Evolutionary conservation across 805 yeast genomes (phyloP).

Genomic region (Tanozyma kutaoensis): DNA sequence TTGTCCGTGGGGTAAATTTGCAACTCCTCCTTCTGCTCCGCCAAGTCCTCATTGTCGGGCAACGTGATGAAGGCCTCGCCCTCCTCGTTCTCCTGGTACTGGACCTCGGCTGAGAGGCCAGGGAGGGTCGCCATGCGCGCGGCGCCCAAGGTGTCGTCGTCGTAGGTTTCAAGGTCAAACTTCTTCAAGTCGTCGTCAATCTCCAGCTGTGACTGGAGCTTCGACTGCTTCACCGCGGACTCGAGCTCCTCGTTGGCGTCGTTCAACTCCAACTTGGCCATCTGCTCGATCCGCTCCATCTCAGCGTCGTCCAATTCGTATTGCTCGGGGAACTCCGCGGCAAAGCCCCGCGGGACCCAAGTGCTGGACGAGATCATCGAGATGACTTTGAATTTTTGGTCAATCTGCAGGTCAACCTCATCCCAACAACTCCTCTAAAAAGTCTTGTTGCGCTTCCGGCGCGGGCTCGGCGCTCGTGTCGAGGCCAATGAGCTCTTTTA

Average conservation of each 20-base stretch:
- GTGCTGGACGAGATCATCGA: slow-evolving; percentile 79
- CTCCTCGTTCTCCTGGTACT: slow-evolving; percentile 27
- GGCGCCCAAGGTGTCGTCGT: slow-evolving; percentile 43
- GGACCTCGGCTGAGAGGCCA: slow-evolving; percentile 51
- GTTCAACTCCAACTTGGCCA: slow-evolving; percentile 71
- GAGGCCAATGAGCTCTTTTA: background rate
- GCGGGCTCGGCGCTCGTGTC: background rate
- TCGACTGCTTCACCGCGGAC: slow-evolving; percentile 23
- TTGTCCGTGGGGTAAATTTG: slow-evolving; percentile 87
- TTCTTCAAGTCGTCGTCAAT: slow-evolving; percentile 79
- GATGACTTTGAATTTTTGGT: background rate
- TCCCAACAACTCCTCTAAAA: slow-evolving; percentile 1
- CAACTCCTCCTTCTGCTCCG: slow-evolving; percentile 72
- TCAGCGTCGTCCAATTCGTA: slow-evolving; percentile 86
- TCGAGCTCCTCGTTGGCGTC: slow-evolving; percentile 62
- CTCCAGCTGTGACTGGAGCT: slow-evolving; percentile 39
- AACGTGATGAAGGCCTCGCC: slow-evolving; percentile 50
- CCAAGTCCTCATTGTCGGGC: slow-evolving; percentile 47
- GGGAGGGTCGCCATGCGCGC: slow-evolving; percentile 64
- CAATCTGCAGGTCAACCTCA: background rate
- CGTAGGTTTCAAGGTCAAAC: slow-evolving; percentile 77
- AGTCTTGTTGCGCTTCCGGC: background rate
- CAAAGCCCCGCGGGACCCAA: slow-evolving; percentile 96
- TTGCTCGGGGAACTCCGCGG: slow-evolving; percentile 83
- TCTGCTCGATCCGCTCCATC: slow-evolving; percentile 74